Evolutionary conservation across 371 early-diverging fungal genomes (phyloP).

Genomic region (Mycotypha africana): DNA sequence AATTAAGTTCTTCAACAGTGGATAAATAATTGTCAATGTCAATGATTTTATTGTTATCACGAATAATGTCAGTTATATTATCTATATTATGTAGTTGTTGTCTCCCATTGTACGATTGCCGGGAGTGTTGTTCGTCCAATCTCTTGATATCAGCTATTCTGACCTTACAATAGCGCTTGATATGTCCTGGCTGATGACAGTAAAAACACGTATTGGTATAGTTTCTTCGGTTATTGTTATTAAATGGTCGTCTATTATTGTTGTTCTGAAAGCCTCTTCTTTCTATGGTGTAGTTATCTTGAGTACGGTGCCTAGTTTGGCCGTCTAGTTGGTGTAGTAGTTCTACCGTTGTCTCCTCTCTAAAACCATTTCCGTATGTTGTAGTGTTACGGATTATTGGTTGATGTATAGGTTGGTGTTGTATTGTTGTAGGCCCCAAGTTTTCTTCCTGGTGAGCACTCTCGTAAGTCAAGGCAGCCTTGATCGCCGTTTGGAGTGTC

Average conservation of each 20-base stretch:
- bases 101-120: not conserved
- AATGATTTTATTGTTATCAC: slow-evolving; percentile 2
- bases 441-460: slow-evolving; percentile 3
- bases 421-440: not conserved
- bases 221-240: no score
- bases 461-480: not conserved
- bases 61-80: not conserved
- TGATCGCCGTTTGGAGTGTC: slow-evolving; percentile 26
- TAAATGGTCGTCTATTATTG: no score
- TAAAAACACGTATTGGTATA: slow-evolving; percentile 1
- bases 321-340: no score
- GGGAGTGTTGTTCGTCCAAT: not conserved
- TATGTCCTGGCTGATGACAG: slow-evolving; percentile 1
- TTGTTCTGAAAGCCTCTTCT: not conserved
- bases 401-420: not conserved
- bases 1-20: no score
- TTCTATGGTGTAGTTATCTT: no score
- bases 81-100: not conserved
- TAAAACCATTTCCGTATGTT: not conserved
- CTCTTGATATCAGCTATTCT: not conserved
- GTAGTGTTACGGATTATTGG: no score
- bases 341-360: no score
- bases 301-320: no score
- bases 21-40: not conserved
- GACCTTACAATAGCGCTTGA: not conserved